These are phyloP conservation scores for Citrullus colocynthis DNA, from an alignment of 306 rosid genomes.

Conservation along the genomic window DNA sequence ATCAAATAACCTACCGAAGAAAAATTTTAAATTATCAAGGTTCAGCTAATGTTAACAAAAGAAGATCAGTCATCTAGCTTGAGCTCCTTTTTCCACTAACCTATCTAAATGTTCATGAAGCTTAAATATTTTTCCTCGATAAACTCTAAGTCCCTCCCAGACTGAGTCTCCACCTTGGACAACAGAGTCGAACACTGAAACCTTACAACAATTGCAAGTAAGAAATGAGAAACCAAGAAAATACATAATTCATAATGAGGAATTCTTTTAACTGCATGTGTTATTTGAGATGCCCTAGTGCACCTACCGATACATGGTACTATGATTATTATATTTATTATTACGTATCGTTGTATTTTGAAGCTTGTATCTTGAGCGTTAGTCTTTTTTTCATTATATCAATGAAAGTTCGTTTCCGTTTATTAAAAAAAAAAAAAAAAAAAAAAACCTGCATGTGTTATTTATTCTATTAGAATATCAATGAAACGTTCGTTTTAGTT, in stretches of 20 bases:
- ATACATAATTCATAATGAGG: constrained; percentile 5
- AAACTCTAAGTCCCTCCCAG: constrained; percentile 89
- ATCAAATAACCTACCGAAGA: constrained; percentile 54
- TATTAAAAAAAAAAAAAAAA: no score
- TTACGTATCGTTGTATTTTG: no score
- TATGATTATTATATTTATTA: no score
- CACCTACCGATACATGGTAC: no score
- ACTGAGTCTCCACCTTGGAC: constrained; percentile 94
- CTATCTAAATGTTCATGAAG: constrained; percentile 82
- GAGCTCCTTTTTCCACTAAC: constrained; percentile 22
- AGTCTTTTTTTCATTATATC: no score
- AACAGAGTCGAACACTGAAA: constrained; percentile 76
- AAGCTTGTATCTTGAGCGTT: no score
- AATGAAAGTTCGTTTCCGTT: no score
- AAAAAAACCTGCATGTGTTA: no score
- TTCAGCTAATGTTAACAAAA: neutral
- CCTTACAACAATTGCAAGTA: constrained; percentile 29
- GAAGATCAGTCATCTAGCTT: neutral
- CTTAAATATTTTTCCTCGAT: constrained; percentile 65
- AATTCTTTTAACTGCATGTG: neutral
- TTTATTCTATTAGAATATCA: no score
- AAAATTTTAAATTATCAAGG: neutral
- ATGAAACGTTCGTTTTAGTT: no score
- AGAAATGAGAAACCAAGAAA: constrained; percentile 17
- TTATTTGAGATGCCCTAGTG: neutral